These are phyloP conservation scores for Alisma plantagoaquatica DNA, from an alignment of 106 monocot genomes.

Conservation along the genomic window DNA sequence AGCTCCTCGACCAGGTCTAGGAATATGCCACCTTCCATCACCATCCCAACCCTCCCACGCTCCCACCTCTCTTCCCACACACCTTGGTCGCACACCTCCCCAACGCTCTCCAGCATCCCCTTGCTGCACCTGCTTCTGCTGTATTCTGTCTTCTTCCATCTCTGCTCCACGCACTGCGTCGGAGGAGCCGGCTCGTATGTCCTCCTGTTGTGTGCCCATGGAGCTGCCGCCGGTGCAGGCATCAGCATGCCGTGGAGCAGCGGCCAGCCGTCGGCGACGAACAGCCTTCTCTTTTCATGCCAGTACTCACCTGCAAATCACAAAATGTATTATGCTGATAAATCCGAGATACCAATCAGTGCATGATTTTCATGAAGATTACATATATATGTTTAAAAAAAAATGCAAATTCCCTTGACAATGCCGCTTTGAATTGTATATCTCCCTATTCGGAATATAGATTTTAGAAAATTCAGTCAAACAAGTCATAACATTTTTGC, in stretches of 20 bases:
- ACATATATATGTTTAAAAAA: too few species aligned
- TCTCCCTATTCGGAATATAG: too few species aligned
- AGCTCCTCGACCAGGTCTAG: conserved; percentile 50
- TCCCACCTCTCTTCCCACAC: conserved; percentile 41
- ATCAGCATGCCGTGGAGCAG: neutral
- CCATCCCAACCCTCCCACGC: conserved; percentile 29
- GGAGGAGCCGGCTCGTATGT: neutral
- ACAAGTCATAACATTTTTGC: too few species aligned
- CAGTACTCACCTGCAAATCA: neutral
- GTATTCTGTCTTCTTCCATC: too few species aligned
- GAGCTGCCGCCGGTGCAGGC: too few species aligned
- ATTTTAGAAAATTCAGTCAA: too few species aligned
- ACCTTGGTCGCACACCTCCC: conserved; percentile 36
- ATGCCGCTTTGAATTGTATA: too few species aligned
- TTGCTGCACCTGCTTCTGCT: conserved; percentile 30
- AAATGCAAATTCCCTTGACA: too few species aligned
- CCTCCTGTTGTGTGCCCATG: neutral
- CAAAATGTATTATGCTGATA: too few species aligned
- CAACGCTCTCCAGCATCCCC: conserved; percentile 43
- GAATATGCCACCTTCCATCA: conserved; percentile 34
- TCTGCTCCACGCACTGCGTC: too few species aligned
- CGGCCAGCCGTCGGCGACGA: neutral
- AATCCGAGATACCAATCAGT: too few species aligned
- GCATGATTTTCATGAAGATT: too few species aligned
- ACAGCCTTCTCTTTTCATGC: neutral